Conservation (phyloP, 352 stramenopile genomes). For the Globisporangium megalacanthum region DNA sequence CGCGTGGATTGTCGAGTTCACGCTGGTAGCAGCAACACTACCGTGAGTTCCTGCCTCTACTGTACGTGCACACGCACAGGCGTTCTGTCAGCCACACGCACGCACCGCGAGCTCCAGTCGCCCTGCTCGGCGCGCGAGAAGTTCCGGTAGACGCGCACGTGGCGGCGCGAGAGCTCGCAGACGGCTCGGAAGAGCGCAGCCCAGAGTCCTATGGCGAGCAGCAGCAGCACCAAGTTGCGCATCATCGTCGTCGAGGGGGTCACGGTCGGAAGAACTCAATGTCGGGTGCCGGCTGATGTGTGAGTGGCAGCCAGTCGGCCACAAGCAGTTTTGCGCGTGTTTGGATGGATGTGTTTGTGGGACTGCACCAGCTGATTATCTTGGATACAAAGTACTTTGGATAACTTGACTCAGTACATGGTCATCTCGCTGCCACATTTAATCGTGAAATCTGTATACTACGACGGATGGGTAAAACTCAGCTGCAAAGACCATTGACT, state of each 20-base stretch:
- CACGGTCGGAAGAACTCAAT: not conserved
- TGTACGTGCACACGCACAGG: no score
- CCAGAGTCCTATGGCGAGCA: conserved; percentile 52
- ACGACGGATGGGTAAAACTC: no score
- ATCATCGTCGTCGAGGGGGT: not conserved
- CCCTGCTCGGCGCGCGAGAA: conserved; percentile 64
- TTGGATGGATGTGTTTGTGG: not conserved
- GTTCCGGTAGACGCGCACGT: conserved; percentile 59
- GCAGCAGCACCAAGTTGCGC: conserved; percentile 38
- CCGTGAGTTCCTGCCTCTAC: not conserved
- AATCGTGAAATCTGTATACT: no score
- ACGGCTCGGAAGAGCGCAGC: conserved; percentile 44
- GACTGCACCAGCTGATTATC: no score
- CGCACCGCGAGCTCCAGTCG: conserved; percentile 79
- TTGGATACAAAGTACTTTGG: no score
- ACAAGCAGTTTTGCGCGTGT: conserved; percentile 1
- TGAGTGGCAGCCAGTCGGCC: not conserved
- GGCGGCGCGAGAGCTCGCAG: conserved; percentile 44
- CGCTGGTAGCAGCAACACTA: conserved; percentile 20
- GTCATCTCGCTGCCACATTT: no score
- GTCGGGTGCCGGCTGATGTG: not conserved
- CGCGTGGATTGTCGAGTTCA: conserved; percentile 80
- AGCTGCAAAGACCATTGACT: no score
- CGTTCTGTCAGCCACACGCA: not conserved
- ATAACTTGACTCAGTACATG: no score